Evolutionary conservation across 176 grass and related monocot species (phyloP).

Genomic region (Eremochloa ophiuroides): DNA sequence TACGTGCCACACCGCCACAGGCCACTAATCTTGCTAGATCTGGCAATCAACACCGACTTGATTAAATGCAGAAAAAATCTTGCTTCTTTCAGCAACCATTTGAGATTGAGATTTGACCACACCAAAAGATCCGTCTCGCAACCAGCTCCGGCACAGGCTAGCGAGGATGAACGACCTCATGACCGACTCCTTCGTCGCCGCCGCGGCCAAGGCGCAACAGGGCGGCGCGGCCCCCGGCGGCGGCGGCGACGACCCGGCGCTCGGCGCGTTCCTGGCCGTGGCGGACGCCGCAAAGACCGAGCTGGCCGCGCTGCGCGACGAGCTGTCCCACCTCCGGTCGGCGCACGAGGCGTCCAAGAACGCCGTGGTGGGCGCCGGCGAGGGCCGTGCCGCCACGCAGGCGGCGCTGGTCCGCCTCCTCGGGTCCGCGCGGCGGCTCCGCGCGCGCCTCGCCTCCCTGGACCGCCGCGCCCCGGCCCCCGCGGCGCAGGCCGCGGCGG

Average conservation of each 20-base stretch:
- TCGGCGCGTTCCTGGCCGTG: slow-evolving; percentile 49
- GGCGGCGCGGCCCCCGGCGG: background rate
- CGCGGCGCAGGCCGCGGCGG: slow-evolving; percentile 33
- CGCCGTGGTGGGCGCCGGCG: slow-evolving; percentile 19
- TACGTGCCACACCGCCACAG: background rate
- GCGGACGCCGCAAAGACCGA: slow-evolving; percentile 44
- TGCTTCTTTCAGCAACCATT: background rate
- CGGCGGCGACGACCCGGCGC: slow-evolving; percentile 12
- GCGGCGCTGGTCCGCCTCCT: slow-evolving; percentile 45
- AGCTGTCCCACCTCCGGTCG: slow-evolving; percentile 35
- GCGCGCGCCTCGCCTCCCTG: slow-evolving; percentile 42
- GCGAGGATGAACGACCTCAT: slow-evolving; percentile 61
- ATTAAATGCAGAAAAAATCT: background rate
- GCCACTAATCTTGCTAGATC: background rate
- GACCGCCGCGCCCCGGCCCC: slow-evolving; percentile 40
- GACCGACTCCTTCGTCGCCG: slow-evolving; percentile 50
- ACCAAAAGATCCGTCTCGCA: background rate
- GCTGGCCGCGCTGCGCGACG: slow-evolving; percentile 34
- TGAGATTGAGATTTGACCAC: background rate
- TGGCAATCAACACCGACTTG: background rate
- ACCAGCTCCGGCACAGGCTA: background rate
- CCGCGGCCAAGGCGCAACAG: slow-evolving; percentile 11
- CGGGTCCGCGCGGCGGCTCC: slow-evolving; percentile 31
- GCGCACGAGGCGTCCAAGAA: slow-evolving; percentile 49
- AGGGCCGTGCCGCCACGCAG: slow-evolving; percentile 27